Conservation (phyloP, 176 grass and related monocot species). For the Ananas comosus region DNA sequence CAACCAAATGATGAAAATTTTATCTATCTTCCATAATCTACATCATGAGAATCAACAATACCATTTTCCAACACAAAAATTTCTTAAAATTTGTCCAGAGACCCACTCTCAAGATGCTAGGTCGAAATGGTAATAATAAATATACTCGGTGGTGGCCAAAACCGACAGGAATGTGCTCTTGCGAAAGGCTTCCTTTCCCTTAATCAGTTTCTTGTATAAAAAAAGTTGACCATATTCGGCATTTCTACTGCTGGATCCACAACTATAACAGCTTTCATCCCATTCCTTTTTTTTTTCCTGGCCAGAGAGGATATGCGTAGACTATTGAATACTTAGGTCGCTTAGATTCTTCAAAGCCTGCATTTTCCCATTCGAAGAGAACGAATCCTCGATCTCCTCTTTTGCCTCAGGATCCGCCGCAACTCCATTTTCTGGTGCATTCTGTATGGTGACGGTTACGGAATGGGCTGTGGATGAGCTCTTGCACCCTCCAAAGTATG, state of each 20-base stretch:
- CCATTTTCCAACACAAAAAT: background rate
- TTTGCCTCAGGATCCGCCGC: constrained; percentile 17
- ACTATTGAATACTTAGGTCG: constrained; percentile 48
- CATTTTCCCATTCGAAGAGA: constrained; percentile 42
- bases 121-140: constrained; percentile 5
- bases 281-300: constrained; percentile 30
- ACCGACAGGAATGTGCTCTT: no score
- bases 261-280: constrained; percentile 15
- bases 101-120: constrained; percentile 18
- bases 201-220: no score
- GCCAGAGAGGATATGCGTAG: background rate
- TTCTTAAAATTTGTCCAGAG: constrained; percentile 1
- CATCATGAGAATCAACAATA: constrained; percentile 33
- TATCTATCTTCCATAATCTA: constrained; percentile 29
- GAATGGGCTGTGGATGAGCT: constrained; percentile 36
- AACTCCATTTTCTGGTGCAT: constrained; percentile 77
- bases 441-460: constrained; percentile 24
- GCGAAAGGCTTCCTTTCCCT: no score
- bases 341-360: constrained; percentile 44
- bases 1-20: constrained; percentile 24
- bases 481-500: constrained; percentile 61
- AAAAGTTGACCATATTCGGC: no score
- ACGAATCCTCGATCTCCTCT: constrained; percentile 20
- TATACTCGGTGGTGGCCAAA: no score
- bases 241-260: constrained; percentile 15